phyloP scores from a whole-genome alignment of 257 asterid genomes.

The Solanum chilense region DNA sequence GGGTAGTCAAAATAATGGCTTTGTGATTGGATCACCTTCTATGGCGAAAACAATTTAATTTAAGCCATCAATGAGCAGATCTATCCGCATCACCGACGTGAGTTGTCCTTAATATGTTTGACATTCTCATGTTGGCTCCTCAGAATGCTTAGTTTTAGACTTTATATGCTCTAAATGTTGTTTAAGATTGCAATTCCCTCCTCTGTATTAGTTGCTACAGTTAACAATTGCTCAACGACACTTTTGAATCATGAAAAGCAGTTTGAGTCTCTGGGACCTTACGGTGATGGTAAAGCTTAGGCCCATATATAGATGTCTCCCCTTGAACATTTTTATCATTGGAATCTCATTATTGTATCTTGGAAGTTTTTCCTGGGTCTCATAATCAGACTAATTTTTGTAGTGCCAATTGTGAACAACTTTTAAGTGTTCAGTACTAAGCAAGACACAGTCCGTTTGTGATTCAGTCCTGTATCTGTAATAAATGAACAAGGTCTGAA shows the following conservation, averaged over 20 bases:
- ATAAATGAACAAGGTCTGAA: background rate
- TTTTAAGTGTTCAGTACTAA: background rate
- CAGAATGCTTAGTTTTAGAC: background rate
- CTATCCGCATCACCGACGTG: slow-evolving; percentile 38
- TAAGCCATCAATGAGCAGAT: slow-evolving; percentile 26
- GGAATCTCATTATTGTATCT: background rate
- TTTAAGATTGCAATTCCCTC: background rate
- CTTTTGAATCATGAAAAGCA: background rate
- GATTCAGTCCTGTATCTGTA: background rate
- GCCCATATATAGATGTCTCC: background rate
- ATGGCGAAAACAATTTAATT: slow-evolving; percentile 28
- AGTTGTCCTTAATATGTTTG: slow-evolving; percentile 13
- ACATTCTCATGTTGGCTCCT: background rate
- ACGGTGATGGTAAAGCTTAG: background rate
- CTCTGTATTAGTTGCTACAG: background rate
- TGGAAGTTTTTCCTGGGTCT: background rate
- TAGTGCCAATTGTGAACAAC: background rate
- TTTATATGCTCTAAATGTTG: background rate
- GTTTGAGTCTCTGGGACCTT: background rate
- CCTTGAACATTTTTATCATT: background rate
- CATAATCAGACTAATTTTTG: background rate
- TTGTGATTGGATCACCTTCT: slow-evolving; percentile 23
- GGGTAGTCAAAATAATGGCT: slow-evolving; percentile 44
- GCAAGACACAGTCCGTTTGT: background rate
- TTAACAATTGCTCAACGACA: background rate